These are phyloP conservation scores for Akanthomyces uredinophilus DNA, from an alignment of 2,329 filamentous ascomycete species.

Conservation along the genomic window DNA sequence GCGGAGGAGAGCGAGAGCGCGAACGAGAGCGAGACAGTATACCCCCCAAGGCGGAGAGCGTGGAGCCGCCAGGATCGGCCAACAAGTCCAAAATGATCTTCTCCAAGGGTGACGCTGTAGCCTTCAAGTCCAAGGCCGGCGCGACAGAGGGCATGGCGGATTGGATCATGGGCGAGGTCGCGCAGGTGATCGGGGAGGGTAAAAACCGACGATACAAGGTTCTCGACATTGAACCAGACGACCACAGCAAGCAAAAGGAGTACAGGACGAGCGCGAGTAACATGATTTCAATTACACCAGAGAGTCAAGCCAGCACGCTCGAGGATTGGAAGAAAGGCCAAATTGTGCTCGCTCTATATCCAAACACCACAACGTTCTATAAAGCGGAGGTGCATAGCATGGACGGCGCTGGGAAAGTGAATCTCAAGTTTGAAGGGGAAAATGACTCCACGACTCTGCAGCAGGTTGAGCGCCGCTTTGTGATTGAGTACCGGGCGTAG, in stretches of 20 bases:
- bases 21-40: slow-evolving; percentile 40
- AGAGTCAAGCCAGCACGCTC: slow-evolving; percentile 43
- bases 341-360: slow-evolving; percentile 72
- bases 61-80: slow-evolving; percentile 44
- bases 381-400: slow-evolving; percentile 74
- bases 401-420: slow-evolving; percentile 51
- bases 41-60: slow-evolving; percentile 52
- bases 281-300: slow-evolving; percentile 70
- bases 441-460: slow-evolving; percentile 69
- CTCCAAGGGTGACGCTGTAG: slow-evolving; percentile 58
- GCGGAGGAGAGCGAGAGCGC: slow-evolving; percentile 24
- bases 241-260: slow-evolving; percentile 58
- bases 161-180: slow-evolving; percentile 75
- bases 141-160: slow-evolving; percentile 44
- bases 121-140: slow-evolving; percentile 56
- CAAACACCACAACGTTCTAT: slow-evolving; percentile 81
- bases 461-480: slow-evolving; percentile 69
- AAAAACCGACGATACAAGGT: slow-evolving; percentile 76
- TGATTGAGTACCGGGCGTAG: slow-evolving; percentile 62
- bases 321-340: slow-evolving; percentile 62
- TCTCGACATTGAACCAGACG: slow-evolving; percentile 73
- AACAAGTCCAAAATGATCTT: slow-evolving; percentile 51
- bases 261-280: slow-evolving; percentile 69
- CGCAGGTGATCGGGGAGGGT: slow-evolving; percentile 68
- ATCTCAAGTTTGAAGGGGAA: slow-evolving; percentile 74